These are phyloP conservation scores for Akebia trifoliata DNA, from an alignment of 164 flowering plant species.

Conservation along the genomic window DNA sequence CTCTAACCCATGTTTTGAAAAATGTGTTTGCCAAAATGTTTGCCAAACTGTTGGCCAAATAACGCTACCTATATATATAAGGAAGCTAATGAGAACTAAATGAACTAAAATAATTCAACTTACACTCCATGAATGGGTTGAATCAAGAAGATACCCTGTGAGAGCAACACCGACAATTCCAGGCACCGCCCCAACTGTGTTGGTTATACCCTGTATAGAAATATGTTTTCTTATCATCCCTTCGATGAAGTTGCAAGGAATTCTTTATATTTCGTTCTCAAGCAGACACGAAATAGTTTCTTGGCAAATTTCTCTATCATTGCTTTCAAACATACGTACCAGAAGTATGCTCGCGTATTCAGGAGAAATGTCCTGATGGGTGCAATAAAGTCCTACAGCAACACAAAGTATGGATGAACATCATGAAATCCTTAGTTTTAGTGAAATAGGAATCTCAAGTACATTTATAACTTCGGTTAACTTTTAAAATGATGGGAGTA, in stretches of 20 bases:
- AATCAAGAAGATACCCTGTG: conserved; percentile 88
- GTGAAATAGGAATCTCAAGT: background rate
- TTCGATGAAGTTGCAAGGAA: background rate
- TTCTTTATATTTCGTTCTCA: background rate
- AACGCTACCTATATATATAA: conserved; percentile 36
- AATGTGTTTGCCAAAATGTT: too few species aligned
- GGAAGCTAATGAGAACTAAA: background rate
- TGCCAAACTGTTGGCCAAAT: too few species aligned
- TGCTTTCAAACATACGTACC: conserved; percentile 42
- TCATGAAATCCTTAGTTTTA: background rate
- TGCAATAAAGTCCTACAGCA: conserved; percentile 82
- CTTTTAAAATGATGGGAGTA: background rate
- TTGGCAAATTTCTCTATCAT: too few species aligned
- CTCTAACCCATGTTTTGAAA: too few species aligned
- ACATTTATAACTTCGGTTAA: background rate
- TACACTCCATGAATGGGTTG: conserved; percentile 99
- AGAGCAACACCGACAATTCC: conserved; percentile 95
- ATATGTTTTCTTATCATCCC: background rate
- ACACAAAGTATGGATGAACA: background rate
- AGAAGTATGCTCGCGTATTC: conserved; percentile 94
- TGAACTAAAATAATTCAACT: conserved; percentile 22
- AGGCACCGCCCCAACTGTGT: conserved; percentile 95
- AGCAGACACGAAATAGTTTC: background rate
- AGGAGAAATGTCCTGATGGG: conserved; percentile 97
- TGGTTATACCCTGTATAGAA: conserved; percentile 73